Percentiles rank a stretch among this genome's conserved stretches.
phyloP scores from a whole-genome alignment of 768 basidiomycete genomes.

The Cytidiella melzeri region DNA sequence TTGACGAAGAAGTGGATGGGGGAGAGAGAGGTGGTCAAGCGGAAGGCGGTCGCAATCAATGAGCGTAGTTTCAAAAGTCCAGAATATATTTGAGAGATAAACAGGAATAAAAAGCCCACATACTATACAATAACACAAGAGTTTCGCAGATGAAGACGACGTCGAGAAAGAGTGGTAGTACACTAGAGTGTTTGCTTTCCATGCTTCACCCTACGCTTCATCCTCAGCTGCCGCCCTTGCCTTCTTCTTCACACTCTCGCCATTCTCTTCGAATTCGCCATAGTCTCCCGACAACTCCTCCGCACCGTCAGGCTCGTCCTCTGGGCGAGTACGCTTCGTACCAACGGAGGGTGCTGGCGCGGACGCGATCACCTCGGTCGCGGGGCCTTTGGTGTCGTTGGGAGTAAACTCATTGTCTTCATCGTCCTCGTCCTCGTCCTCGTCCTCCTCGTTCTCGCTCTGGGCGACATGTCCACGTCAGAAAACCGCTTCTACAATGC shows the following conservation, averaged over 20 bases:
- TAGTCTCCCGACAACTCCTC: constrained; percentile 15
- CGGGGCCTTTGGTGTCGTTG: constrained; percentile 8
- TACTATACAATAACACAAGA: too few relatives aligned
- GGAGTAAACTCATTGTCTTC: constrained; percentile 20
- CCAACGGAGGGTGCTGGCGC: constrained; percentile 13
- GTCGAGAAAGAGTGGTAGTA: too few relatives aligned
- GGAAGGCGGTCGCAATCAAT: too few relatives aligned
- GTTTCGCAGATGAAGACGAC: too few relatives aligned
- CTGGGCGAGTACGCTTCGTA: constrained; percentile 12
- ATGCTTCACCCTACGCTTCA: too few relatives aligned
- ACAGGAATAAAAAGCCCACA: too few relatives aligned
- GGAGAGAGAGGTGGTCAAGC: too few relatives aligned
- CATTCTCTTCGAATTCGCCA: constrained; percentile 25
- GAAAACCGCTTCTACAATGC: too few relatives aligned
- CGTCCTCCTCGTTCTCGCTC: constrained; percentile 16
- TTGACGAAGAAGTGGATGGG: too few relatives aligned
- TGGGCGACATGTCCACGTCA: background rate
- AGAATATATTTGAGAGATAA: too few relatives aligned
- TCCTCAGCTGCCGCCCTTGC: constrained; percentile 20
- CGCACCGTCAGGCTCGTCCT: constrained; percentile 24
- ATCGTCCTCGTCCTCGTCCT: constrained; percentile 21
- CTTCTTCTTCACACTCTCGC: constrained; percentile 30
- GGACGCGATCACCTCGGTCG: constrained; percentile 3
- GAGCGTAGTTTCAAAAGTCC: too few relatives aligned
- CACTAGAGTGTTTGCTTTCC: too few relatives aligned